phyloP scores from a whole-genome alignment of 1,284 basidiomycete genomes.

The Boletus calvinii region DNA sequence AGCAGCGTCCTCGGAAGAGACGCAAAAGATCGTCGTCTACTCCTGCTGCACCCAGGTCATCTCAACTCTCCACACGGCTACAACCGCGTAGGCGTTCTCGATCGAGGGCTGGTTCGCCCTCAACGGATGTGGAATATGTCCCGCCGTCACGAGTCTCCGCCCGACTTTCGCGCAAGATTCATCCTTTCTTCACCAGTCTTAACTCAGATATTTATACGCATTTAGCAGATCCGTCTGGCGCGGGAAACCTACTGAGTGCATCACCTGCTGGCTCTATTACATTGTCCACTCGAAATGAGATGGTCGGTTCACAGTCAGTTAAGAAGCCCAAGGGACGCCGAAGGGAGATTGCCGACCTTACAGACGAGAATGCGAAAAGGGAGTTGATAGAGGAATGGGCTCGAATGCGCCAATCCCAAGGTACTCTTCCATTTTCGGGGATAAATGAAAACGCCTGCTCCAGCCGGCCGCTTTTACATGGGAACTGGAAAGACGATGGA shows the following conservation, averaged over 20 bases:
- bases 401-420: conserved; percentile 30
- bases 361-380: conserved; percentile 23
- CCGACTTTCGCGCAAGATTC: conserved; percentile 22
- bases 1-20: conserved; percentile 22
- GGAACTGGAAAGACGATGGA: background rate
- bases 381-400: conserved; percentile 33
- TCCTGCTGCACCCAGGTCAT: conserved; percentile 10
- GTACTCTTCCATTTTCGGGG: conserved; percentile 17
- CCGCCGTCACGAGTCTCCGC: conserved; percentile 20
- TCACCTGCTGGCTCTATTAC: conserved; percentile 5
- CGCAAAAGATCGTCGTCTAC: conserved; percentile 24
- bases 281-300: conserved; percentile 3
- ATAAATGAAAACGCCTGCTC: conserved; percentile 4
- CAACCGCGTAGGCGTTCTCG: conserved; percentile 16
- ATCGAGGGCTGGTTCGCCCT: conserved; percentile 21
- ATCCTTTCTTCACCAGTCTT: conserved; percentile 14
- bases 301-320: background rate
- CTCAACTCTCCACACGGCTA: conserved; percentile 11
- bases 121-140: conserved; percentile 6
- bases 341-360: conserved; percentile 16
- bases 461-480: background rate
- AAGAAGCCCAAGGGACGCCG: conserved; percentile 19
- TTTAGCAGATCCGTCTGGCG: conserved; percentile 23
- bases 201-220: conserved; percentile 31
- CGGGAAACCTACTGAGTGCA: conserved; percentile 13